phyloP scores from a whole-genome alignment of 2,329 filamentous ascomycete genomes.

The Aspergillus quadrilineatus region DNA sequence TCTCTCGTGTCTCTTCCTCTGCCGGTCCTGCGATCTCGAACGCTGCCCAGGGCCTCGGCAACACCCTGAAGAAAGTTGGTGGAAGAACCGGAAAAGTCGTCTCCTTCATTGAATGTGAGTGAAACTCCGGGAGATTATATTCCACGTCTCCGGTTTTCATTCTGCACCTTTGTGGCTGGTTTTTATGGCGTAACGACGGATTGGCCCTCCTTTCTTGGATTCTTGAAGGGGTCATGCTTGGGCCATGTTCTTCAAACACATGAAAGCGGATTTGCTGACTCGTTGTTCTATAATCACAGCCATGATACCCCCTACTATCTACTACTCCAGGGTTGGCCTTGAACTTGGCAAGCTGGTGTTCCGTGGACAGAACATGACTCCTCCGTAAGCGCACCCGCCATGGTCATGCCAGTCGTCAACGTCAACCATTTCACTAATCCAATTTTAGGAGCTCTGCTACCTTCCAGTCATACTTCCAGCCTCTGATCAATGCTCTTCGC shows the following conservation, averaged over 20 bases:
- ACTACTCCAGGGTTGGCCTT: constrained; percentile 86
- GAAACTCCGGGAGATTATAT: constrained; percentile 10
- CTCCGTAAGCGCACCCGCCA: constrained; percentile 70
- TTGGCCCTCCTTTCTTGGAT: background rate
- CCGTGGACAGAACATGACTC: constrained; percentile 84
- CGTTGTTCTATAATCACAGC: constrained; percentile 52
- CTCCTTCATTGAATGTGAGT: constrained; percentile 80
- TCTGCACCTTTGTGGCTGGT: background rate
- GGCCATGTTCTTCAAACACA: constrained; percentile 1
- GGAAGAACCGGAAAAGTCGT: constrained; percentile 79
- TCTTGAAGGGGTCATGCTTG: constrained; percentile 3
- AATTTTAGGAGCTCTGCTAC: constrained; percentile 66
- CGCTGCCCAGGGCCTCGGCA: constrained; percentile 66
- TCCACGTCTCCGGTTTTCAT: background rate
- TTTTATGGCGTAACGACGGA: background rate
- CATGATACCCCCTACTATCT: constrained; percentile 79
- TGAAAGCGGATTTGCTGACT: constrained; percentile 24
- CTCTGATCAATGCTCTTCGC: constrained; percentile 66
- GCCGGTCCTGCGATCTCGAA: constrained; percentile 75
- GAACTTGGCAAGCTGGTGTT: constrained; percentile 88
- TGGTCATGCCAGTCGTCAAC: constrained; percentile 1
- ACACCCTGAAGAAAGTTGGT: constrained; percentile 72
- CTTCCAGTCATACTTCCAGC: constrained; percentile 85
- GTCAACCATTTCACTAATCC: constrained; percentile 16
- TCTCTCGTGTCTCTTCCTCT: constrained; percentile 76